Evolutionary conservation across 768 basidiomycete species (phyloP).

Genomic region (Gelatoporia subvermispora): DNA sequence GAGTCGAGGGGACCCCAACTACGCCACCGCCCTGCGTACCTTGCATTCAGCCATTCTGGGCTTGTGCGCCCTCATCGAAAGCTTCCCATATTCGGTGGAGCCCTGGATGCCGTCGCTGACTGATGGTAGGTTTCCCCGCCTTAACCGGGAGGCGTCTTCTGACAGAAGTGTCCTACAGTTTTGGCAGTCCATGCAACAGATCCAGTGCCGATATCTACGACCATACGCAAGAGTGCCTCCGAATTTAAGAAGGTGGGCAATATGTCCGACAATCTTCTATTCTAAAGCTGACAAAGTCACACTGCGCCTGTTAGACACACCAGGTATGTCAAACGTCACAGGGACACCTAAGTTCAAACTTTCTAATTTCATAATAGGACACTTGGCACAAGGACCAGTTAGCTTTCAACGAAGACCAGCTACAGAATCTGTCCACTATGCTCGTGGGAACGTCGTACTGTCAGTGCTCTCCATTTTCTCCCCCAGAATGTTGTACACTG

Average conservation of each 20-base stretch:
- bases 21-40: conserved; percentile 65
- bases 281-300: neutral
- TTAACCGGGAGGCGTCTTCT: neutral
- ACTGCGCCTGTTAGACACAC: neutral
- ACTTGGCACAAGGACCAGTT: conserved; percentile 90
- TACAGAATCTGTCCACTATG: conserved; percentile 83
- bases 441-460: conserved; percentile 88
- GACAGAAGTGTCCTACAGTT: conserved; percentile 35
- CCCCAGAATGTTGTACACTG: neutral
- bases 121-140: conserved; percentile 46
- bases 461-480: conserved; percentile 31
- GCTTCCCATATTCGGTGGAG: conserved; percentile 54
- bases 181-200: conserved; percentile 77
- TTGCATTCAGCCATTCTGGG: conserved; percentile 69
- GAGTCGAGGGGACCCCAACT: conserved; percentile 59
- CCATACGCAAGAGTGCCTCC: conserved; percentile 79
- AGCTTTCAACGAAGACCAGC: conserved; percentile 83
- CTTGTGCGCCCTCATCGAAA: conserved; percentile 45
- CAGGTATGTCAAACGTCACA: neutral
- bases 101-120: conserved; percentile 59
- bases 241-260: conserved; percentile 76
- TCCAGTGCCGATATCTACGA: conserved; percentile 86
- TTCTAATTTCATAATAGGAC: conserved; percentile 44
- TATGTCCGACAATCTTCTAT: no score
- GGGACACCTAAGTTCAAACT: neutral